Percentiles rank a stretch among this genome's conserved stretches.
These are phyloP conservation scores for Niveomyces coronatus DNA, from an alignment of 2,329 filamentous ascomycete species.

Conservation along the genomic window DNA sequence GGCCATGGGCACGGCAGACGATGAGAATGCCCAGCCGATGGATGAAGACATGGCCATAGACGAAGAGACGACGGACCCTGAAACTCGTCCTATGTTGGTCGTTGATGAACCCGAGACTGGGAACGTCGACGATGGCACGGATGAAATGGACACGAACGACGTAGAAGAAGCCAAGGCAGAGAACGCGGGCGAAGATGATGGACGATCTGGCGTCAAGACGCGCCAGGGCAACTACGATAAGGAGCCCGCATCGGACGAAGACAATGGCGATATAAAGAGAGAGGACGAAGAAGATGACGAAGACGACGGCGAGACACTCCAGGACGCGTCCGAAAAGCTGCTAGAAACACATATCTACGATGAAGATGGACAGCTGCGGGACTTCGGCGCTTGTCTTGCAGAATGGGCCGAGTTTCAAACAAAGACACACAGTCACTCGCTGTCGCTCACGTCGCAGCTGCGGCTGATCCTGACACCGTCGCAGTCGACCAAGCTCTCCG, in stretches of 20 bases:
- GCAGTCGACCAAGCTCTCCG: constrained; percentile 88
- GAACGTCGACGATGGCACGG: constrained; percentile 27
- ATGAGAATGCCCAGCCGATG: constrained; percentile 77
- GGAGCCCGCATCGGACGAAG: constrained; percentile 33
- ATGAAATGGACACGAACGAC: constrained; percentile 34
- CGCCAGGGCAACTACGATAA: constrained; percentile 48
- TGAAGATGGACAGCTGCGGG: constrained; percentile 30
- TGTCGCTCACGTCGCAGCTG: constrained; percentile 86
- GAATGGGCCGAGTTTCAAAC: constrained; percentile 82
- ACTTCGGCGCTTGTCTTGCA: constrained; percentile 49
- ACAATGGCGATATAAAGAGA: constrained; percentile 35
- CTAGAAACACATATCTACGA: constrained; percentile 61
- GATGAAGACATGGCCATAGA: constrained; percentile 86
- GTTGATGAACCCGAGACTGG: constrained; percentile 34
- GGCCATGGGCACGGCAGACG: constrained; percentile 76
- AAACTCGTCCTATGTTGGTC: constrained; percentile 42
- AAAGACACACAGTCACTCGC: constrained; percentile 74
- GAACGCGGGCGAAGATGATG: constrained; percentile 41
- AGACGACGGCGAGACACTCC: too few relatives aligned
- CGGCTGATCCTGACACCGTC: constrained; percentile 92
- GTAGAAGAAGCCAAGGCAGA: constrained; percentile 24
- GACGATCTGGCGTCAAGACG: constrained; percentile 49
- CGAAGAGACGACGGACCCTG: constrained; percentile 46
- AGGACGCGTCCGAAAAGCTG: constrained; percentile 52
- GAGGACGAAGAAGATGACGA: constrained; percentile 32